Evolutionary conservation across 1,284 basidiomycete species (phyloP).

Genomic region (Ceratobasidium sp.): DNA sequence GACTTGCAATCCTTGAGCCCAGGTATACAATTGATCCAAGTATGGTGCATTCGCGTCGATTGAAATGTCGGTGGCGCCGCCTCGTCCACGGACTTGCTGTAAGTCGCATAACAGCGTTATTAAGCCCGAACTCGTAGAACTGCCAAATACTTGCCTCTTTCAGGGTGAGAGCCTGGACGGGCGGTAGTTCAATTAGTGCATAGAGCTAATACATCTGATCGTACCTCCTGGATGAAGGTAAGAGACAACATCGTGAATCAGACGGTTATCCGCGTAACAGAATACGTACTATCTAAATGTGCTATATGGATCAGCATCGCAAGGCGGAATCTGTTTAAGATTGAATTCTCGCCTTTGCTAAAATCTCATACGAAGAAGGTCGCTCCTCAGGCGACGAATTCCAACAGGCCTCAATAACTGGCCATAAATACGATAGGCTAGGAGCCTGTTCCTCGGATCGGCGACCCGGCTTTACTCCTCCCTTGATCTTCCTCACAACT

Average conservation of each 20-base stretch:
- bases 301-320: background rate
- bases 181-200: background rate
- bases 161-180: background rate
- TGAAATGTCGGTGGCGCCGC: background rate
- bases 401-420: background rate
- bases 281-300: background rate
- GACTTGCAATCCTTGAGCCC: too few species aligned
- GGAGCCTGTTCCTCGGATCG: background rate
- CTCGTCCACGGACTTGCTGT: background rate
- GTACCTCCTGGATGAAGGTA: background rate
- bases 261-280: background rate
- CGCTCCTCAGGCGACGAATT: background rate
- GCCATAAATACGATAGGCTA: background rate
- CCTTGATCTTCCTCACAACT: background rate
- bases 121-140: background rate
- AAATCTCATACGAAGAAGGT: background rate
- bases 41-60: background rate
- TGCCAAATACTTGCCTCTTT: background rate
- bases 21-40: background rate
- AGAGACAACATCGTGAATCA: background rate
- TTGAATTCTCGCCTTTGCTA: background rate
- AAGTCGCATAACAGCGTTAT: background rate
- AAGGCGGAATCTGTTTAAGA: background rate
- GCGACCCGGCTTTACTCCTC: background rate
- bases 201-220: background rate